phyloP scores from a whole-genome alignment of 2,329 filamentous ascomycete species.

The Bipolaris sorokiniana region DNA sequence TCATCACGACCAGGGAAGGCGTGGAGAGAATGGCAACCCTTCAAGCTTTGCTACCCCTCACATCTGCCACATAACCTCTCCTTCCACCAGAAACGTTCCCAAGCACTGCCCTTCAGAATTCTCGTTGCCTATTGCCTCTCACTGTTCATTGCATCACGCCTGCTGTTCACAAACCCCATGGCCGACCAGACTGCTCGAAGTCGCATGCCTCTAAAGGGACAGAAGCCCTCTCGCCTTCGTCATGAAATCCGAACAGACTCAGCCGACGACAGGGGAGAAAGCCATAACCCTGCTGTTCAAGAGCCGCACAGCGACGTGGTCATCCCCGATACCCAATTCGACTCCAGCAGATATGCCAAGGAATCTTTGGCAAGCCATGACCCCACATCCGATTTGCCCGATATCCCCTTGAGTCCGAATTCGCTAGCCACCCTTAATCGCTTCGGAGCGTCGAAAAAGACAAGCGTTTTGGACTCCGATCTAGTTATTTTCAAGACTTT shows the following conservation, averaged over 20 bases:
- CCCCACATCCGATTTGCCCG: background rate
- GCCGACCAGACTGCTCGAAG: conserved; percentile 14
- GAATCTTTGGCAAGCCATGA: background rate
- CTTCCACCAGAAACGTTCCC: background rate
- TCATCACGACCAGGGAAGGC: conserved; percentile 17
- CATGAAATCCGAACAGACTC: conserved; percentile 26
- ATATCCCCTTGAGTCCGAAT: conserved; percentile 5
- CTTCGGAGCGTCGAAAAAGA: conserved; percentile 3
- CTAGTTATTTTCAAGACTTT: background rate
- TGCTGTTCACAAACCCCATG: conserved; percentile 16
- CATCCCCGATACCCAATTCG: conserved; percentile 30
- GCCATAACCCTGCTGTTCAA: conserved; percentile 15
- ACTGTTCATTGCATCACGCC: background rate
- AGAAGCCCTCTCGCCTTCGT: conserved; percentile 30
- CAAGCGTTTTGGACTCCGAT: background rate
- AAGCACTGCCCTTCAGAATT: background rate
- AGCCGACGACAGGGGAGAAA: conserved; percentile 19
- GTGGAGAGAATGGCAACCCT: conserved; percentile 18
- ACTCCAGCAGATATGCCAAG: background rate
- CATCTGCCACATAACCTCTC: background rate
- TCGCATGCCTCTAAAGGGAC: conserved; percentile 11
- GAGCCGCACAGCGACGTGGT: conserved; percentile 26
- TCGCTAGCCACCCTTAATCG: conserved; percentile 8
- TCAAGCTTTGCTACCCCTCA: conserved; percentile 14
- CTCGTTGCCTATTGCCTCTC: background rate